These are phyloP conservation scores for Spergularia azorica DNA, from an alignment of 179 eudicot species.

Conservation along the genomic window DNA sequence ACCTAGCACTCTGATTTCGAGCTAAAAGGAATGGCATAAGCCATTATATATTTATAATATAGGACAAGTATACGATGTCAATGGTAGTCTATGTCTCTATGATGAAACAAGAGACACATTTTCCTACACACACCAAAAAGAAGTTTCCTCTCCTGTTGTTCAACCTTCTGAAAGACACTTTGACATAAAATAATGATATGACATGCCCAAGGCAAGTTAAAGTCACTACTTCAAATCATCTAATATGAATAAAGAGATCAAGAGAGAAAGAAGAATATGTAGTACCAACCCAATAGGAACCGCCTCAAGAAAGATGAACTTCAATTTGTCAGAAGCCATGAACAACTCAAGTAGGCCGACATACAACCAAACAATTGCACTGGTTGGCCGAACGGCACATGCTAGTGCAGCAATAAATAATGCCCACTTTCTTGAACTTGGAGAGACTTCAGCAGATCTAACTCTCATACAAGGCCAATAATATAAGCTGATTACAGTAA, in stretches of 20 bases:
- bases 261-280: conserved; percentile 6
- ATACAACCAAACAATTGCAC: conserved; percentile 92
- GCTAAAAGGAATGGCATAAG: not conserved
- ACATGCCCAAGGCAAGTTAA: not conserved
- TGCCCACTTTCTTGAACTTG: conserved; percentile 68
- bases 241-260: conserved; percentile 4
- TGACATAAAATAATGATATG: not conserved
- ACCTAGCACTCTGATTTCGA: not conserved
- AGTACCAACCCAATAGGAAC: conserved; percentile 79
- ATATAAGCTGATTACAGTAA: conserved; percentile 76
- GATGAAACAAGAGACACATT: not conserved
- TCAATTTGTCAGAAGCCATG: conserved; percentile 51
- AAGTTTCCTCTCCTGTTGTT: not conserved
- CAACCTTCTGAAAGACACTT: not conserved
- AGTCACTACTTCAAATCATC: not conserved
- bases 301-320: conserved; percentile 72
- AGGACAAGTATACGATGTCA: no score
- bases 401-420: conserved; percentile 78
- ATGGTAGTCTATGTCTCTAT: no score
- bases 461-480: conserved; percentile 89
- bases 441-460: conserved; percentile 34
- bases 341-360: conserved; percentile 71
- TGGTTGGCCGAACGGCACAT: conserved; percentile 94
- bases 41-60: not conserved
- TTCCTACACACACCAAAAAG: no score